Evolutionary conservation across 768 basidiomycete species (phyloP).

Genomic region (Exidia glandulosa): DNA sequence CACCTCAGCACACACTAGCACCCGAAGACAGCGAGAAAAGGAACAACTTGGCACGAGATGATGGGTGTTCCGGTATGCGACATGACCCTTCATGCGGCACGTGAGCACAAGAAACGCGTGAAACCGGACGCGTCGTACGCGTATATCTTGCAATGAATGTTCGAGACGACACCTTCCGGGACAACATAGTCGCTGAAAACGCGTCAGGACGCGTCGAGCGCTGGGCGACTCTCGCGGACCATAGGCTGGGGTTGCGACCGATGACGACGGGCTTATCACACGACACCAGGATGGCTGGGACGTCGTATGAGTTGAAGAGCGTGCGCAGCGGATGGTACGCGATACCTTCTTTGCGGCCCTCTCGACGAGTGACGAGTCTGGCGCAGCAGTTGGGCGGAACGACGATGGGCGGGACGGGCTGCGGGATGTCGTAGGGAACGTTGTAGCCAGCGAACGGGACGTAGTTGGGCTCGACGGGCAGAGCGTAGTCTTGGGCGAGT

Average conservation of each 20-base stretch:
- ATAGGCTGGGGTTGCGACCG: conserved; percentile 58
- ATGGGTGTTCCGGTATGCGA: conserved; percentile 63
- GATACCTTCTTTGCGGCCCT: background rate
- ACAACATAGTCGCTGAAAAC: conserved; percentile 46
- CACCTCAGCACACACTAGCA: background rate
- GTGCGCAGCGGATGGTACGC: background rate
- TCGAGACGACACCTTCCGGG: conserved; percentile 51
- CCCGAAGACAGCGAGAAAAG: background rate
- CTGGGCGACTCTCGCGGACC: conserved; percentile 27
- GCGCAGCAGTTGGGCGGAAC: background rate
- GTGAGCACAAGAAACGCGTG: conserved; percentile 1
- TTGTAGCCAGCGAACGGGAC: no score
- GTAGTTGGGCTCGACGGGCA: no score
- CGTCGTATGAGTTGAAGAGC: no score
- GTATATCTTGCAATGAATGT: conserved; percentile 67
- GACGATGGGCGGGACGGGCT: background rate
- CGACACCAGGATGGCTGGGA: conserved; percentile 49
- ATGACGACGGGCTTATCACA: conserved; percentile 55
- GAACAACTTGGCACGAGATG: conserved; percentile 62
- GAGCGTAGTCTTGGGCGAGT: no score
- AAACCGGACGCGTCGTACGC: conserved; percentile 31
- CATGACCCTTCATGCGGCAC: conserved; percentile 36
- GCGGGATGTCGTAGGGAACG: no score
- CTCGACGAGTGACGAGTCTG: background rate
- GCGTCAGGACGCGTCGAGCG: background rate